A percentile compares a stretch with the other conserved stretches of the same genome.
Conservation (phyloP, 169 alveolate species). For the Plasmodium malariae region DNA sequence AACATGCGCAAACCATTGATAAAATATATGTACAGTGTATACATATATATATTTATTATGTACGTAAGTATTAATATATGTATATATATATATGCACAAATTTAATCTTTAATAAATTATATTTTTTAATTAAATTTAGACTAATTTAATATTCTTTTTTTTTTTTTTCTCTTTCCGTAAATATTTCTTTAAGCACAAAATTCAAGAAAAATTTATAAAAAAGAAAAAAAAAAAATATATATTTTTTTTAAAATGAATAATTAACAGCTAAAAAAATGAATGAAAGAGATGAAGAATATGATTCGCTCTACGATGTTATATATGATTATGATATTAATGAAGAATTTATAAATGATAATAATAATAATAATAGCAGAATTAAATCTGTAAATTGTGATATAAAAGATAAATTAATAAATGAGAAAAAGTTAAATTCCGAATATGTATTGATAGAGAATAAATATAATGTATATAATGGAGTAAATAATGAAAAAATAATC, state of each 20-base stretch:
- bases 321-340: constrained; percentile 67
- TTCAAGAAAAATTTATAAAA: too few relatives aligned
- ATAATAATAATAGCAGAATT: not conserved
- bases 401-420: constrained; percentile 27
- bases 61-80: not conserved
- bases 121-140: too few relatives aligned
- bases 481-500: not conserved
- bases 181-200: too few relatives aligned
- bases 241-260: constrained; percentile 18
- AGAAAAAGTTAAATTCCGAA: constrained; percentile 11
- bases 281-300: constrained; percentile 59
- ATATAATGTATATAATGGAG: not conserved
- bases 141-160: too few relatives aligned
- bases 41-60: not conserved
- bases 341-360: constrained; percentile 13
- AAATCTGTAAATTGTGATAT: not conserved
- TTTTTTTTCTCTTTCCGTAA: too few relatives aligned
- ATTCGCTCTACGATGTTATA: constrained; percentile 51
- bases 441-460: not conserved
- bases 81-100: not conserved
- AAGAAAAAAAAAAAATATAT: constrained; percentile 17
- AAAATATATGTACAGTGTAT: not conserved
- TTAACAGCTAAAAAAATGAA: constrained; percentile 76
- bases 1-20: not conserved
- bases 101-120: too few relatives aligned